Conservation (phyloP, 495 filamentous ascomycete species). For the Hypoxylon fragiforme region DNA sequence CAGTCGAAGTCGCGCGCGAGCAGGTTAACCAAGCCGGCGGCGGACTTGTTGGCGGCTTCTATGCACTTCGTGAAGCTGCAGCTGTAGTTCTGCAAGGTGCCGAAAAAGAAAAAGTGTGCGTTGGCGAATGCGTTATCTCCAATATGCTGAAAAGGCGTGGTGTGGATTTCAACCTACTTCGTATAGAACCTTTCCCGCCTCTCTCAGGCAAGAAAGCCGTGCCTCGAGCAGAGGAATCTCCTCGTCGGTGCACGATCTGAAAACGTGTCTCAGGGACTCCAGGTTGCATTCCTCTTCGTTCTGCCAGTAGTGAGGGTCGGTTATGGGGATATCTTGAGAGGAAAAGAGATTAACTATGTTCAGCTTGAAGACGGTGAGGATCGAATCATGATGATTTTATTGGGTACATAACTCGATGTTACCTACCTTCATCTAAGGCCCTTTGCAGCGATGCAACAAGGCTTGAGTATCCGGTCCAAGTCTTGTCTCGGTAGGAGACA, state of each 20-base stretch:
- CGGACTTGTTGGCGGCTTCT: conserved; percentile 73
- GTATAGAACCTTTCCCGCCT: conserved; percentile 82
- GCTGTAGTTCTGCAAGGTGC: conserved; percentile 68
- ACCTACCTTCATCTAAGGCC: conserved; percentile 83
- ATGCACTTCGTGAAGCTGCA: conserved; percentile 76
- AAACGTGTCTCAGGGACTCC: conserved; percentile 72
- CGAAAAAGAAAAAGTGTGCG: too few relatives aligned
- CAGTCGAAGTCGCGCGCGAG: conserved; percentile 78
- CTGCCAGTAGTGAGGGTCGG: conserved; percentile 83
- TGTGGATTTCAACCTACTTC: conserved; percentile 63
- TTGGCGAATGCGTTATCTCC: conserved; percentile 33
- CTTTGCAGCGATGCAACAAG: conserved; percentile 83
- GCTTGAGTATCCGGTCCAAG: conserved; percentile 95
- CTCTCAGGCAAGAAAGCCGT: conserved; percentile 75
- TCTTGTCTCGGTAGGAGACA: conserved; percentile 75
- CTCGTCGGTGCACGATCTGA: conserved; percentile 83
- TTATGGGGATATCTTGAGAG: conserved; percentile 78
- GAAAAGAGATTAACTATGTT: conserved; percentile 26
- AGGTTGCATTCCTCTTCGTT: conserved; percentile 76
- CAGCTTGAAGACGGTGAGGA: conserved; percentile 4
- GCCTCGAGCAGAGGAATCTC: conserved; percentile 84
- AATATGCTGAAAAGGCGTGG: conserved; percentile 19
- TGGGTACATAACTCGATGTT: too few relatives aligned
- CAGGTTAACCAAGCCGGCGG: conserved; percentile 80
- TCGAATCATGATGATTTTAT: too few relatives aligned